Base-by-base conservation (phyloP, 2,329 filamentous ascomycete genomes). In the Alternaria solani region DNA sequence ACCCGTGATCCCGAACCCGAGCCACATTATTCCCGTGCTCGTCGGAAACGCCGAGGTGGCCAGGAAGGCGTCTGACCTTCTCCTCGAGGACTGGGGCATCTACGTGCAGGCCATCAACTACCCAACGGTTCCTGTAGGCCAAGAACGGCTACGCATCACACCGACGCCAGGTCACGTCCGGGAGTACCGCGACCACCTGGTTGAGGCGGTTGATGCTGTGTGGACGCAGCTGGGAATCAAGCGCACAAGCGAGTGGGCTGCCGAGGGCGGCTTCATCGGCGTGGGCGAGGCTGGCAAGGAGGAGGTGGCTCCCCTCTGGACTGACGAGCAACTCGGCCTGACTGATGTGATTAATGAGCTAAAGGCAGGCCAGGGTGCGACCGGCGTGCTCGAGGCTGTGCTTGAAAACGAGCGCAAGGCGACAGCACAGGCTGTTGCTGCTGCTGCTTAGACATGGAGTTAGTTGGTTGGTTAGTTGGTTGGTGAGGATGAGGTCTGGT, bases 61-160 rank as follows among this genome's bases (percentile, higher is more conserved):
- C 61, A 97, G 95, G 85, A 85, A 90, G 70, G 95, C 95, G 7
- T 96, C 92, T 25, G 95, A 99, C 77, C 88, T 96, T 83, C 88
- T 99, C 23, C 87, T 99, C 14, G 89, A 91, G 68, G 91, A 96
- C 68, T 91, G 97, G 83, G 88, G 89, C 63, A 97, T 99, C 76
- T 99, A 99, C 77, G 95, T 99, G 26, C 95, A 99, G 82, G 93
- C 93, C 56, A 98, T 99, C 86, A 99, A 99, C 83, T 98, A 98
- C 81, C 95, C 95, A 2, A 99, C 95, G 52, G 95, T 99, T 3
- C 95, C 95, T 2, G 93, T 96, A 7, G 95, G 95, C n/a, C 94
- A 99, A 83, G 95, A 99, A 81, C 90, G 95, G 59, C 89, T 99
- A 57, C 91, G 95, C 68, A 93, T 99, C 79, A 99, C 95, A 2